These are phyloP conservation scores for Fusarium poae DNA, from an alignment of 2,329 filamentous ascomycete species.

Conservation along the genomic window DNA sequence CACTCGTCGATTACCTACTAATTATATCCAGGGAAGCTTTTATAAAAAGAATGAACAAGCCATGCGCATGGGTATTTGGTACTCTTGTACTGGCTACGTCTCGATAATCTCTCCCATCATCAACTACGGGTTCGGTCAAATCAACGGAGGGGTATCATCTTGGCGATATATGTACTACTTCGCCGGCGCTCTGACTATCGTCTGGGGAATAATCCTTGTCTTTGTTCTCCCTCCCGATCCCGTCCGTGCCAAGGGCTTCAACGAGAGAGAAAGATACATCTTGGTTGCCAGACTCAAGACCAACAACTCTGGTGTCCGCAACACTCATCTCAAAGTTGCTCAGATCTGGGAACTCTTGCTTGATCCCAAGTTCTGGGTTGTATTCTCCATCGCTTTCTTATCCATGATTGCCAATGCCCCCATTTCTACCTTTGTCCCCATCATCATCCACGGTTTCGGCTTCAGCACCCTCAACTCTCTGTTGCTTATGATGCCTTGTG, in stretches of 20 bases:
- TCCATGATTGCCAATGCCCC: slow-evolving; percentile 60
- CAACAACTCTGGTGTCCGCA: slow-evolving; percentile 57
- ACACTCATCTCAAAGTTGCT: slow-evolving; percentile 59
- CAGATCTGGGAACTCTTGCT: slow-evolving; percentile 56
- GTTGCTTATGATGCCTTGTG: slow-evolving; percentile 53
- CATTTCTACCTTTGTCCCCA: slow-evolving; percentile 60
- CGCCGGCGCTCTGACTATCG: slow-evolving; percentile 55
- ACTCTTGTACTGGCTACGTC: slow-evolving; percentile 60
- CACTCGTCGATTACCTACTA: background rate
- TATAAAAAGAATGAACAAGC: slow-evolving; percentile 60
- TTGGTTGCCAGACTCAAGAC: slow-evolving; percentile 47
- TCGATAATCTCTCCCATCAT: slow-evolving; percentile 61
- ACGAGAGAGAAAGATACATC: slow-evolving; percentile 48
- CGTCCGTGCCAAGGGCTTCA: slow-evolving; percentile 52
- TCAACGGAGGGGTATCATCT: slow-evolving; percentile 54
- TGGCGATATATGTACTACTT: slow-evolving; percentile 48
- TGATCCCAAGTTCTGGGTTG: slow-evolving; percentile 56
- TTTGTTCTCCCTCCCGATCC: slow-evolving; percentile 58
- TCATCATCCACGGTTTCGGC: slow-evolving; percentile 61
- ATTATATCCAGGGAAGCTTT: slow-evolving; percentile 47
- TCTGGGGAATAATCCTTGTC: slow-evolving; percentile 56
- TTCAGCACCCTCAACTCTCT: slow-evolving; percentile 59
- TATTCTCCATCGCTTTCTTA: slow-evolving; percentile 55
- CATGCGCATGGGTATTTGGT: slow-evolving; percentile 56
- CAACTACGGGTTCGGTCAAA: slow-evolving; percentile 62